These are phyloP conservation scores for Pseudotulostoma volvatum DNA, from an alignment of 495 filamentous ascomycete species.

Conservation along the genomic window DNA sequence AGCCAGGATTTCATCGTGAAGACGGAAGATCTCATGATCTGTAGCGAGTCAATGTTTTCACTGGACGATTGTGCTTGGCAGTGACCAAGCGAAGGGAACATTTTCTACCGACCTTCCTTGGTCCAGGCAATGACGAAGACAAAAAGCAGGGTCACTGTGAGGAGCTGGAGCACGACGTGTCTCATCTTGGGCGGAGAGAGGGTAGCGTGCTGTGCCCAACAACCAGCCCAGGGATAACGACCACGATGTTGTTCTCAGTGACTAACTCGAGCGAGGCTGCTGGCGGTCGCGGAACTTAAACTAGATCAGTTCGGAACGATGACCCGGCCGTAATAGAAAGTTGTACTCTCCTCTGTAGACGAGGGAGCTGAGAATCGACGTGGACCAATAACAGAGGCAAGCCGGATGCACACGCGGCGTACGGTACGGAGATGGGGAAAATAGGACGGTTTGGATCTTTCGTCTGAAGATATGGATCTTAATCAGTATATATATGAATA, in stretches of 20 bases:
- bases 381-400: too few species aligned
- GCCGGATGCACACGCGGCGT: too few species aligned
- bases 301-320: too few species aligned
- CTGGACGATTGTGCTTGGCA: background rate
- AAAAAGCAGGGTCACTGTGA: constrained; percentile 29
- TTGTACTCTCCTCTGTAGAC: too few species aligned
- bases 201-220: constrained; percentile 11
- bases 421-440: too few species aligned
- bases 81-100: background rate
- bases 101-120: constrained; percentile 52
- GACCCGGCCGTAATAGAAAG: too few species aligned
- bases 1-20: constrained; percentile 67
- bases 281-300: too few species aligned
- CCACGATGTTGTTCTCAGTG: constrained; percentile 46
- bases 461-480: too few species aligned
- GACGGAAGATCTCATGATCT: constrained; percentile 96
- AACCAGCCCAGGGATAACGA: constrained; percentile 39
- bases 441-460: too few species aligned
- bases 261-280: constrained; percentile 39
- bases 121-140: constrained; percentile 57
- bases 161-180: constrained; percentile 15
- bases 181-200: constrained; percentile 20
- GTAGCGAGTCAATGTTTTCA: constrained; percentile 4
- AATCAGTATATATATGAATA: too few species aligned
- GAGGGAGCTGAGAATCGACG: too few species aligned